Percentiles rank a stretch among this genome's conserved stretches.
Conservation (phyloP, 208 protist genomes). For the Vickermania spadyakhi region DNA sequence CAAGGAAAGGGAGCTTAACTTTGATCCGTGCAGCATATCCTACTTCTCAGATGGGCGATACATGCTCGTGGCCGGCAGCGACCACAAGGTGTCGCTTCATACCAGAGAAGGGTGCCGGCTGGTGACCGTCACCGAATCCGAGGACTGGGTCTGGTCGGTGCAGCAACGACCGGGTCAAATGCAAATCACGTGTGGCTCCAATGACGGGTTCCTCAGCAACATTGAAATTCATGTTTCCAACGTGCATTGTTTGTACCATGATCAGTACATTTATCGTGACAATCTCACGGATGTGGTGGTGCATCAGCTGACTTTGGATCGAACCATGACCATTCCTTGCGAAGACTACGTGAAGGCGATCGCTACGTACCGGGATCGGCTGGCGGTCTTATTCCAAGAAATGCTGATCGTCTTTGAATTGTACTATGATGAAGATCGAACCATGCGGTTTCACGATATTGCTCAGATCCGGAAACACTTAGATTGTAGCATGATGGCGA, state of each 20-base stretch:
- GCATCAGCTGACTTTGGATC: conserved; percentile 88
- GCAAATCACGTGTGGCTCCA: conserved; percentile 81
- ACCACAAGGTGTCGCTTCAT: conserved; percentile 87
- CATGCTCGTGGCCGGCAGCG: conserved; percentile 88
- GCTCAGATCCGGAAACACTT: conserved; percentile 87
- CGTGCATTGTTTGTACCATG: conserved; percentile 92
- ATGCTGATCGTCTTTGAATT: conserved; percentile 92
- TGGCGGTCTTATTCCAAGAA: conserved; percentile 93
- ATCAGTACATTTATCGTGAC: conserved; percentile 94
- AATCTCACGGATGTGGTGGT: conserved; percentile 94
- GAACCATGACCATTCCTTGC: conserved; percentile 84
- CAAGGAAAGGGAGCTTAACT: conserved; percentile 78
- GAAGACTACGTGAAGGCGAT: conserved; percentile 94
- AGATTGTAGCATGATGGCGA: conserved; percentile 90
- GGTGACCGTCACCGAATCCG: conserved; percentile 48
- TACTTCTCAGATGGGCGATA: conserved; percentile 91
- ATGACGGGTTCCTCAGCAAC: conserved; percentile 84
- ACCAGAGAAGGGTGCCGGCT: conserved; percentile 84
- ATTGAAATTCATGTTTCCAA: conserved; percentile 84
- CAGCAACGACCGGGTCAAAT: conserved; percentile 69
- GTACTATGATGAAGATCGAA: conserved; percentile 83
- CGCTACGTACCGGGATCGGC: conserved; percentile 89
- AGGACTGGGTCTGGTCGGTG: conserved; percentile 85
- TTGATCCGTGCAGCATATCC: conserved; percentile 90
- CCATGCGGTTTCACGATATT: conserved; percentile 86